Percentiles rank a stretch among this genome's conserved stretches.
Conservation (phyloP, 495 filamentous ascomycete species). For the Penicillium silybi region DNA sequence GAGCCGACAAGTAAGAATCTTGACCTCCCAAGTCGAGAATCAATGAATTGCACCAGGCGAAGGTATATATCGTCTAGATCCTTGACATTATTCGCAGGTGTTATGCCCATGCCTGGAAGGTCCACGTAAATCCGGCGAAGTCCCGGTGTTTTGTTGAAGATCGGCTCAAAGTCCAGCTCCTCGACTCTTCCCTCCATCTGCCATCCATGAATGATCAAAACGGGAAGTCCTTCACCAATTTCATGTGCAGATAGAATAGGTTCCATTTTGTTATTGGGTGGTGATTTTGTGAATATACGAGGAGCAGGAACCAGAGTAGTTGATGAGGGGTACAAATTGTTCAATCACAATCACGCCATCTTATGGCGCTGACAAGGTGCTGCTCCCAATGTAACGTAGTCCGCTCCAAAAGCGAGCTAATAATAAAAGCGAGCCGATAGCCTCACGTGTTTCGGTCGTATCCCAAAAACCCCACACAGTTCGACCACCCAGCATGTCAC, state of each 20-base stretch:
- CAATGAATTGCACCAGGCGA: constrained; percentile 27
- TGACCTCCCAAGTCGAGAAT: constrained; percentile 22
- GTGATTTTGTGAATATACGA: background rate
- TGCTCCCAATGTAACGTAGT: no score
- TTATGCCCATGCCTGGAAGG: constrained; percentile 31
- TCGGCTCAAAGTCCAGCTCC: constrained; percentile 29
- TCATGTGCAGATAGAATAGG: constrained; percentile 23
- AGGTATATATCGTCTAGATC: constrained; percentile 26
- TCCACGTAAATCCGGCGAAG: constrained; percentile 29
- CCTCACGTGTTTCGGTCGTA: no score
- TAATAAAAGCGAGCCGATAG: no score
- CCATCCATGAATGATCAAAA: constrained; percentile 32
- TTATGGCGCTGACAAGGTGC: background rate
- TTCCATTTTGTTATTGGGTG: constrained; percentile 9
- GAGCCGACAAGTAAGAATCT: constrained; percentile 26
- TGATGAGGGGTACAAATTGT: background rate
- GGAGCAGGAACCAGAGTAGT: background rate
- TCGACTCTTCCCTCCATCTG: constrained; percentile 22
- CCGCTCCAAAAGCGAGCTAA: no score
- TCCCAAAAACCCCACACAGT: no score
- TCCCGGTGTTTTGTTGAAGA: constrained; percentile 24
- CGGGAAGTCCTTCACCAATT: constrained; percentile 26
- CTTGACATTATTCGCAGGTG: constrained; percentile 26
- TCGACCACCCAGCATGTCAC: background rate
- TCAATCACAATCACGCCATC: background rate